These are phyloP conservation scores for Cruciata laevipes DNA, from an alignment of 257 asterid species.

Conservation along the genomic window DNA sequence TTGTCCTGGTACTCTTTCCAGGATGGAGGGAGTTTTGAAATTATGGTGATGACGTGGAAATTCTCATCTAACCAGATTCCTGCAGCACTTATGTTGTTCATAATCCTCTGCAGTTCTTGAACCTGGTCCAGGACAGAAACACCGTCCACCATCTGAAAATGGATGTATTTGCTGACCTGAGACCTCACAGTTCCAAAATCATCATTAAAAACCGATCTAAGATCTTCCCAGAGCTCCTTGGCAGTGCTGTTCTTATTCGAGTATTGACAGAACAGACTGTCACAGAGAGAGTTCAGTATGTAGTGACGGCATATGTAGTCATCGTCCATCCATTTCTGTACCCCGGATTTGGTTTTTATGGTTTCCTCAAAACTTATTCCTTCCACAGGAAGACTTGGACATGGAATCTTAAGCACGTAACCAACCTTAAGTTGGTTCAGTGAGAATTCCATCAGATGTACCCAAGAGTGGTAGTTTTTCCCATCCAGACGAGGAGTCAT, in stretches of 20 bases:
- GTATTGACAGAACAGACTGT: constrained; percentile 43
- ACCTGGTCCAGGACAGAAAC: constrained; percentile 47
- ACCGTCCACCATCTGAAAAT: constrained; percentile 60
- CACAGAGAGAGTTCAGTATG: constrained; percentile 54
- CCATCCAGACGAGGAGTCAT: constrained; percentile 52
- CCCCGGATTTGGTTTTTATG: constrained; percentile 22
- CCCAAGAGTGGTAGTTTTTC: constrained; percentile 60
- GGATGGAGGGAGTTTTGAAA: constrained; percentile 69
- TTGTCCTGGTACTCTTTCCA: constrained; percentile 53
- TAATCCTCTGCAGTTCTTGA: constrained; percentile 49
- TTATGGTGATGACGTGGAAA: constrained; percentile 45
- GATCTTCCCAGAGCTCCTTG: constrained; percentile 67
- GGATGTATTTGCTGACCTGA: constrained; percentile 48
- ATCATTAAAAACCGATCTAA: constrained; percentile 36
- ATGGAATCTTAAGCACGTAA: constrained; percentile 40
- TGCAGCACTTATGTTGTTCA: constrained; percentile 36
- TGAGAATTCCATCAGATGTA: constrained; percentile 49
- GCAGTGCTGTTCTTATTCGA: constrained; percentile 44
- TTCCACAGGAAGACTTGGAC: constrained; percentile 34
- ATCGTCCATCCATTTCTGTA: constrained; percentile 49
- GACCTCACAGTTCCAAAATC: constrained; percentile 66
- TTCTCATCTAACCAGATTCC: constrained; percentile 59
- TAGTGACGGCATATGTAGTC: constrained; percentile 51
- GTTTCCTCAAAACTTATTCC: constrained; percentile 31
- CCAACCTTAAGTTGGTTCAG: constrained; percentile 49